Evolutionary conservation across 2,329 filamentous ascomycete genomes (phyloP).

Genomic region (Chaetomiaceae sp.): DNA sequence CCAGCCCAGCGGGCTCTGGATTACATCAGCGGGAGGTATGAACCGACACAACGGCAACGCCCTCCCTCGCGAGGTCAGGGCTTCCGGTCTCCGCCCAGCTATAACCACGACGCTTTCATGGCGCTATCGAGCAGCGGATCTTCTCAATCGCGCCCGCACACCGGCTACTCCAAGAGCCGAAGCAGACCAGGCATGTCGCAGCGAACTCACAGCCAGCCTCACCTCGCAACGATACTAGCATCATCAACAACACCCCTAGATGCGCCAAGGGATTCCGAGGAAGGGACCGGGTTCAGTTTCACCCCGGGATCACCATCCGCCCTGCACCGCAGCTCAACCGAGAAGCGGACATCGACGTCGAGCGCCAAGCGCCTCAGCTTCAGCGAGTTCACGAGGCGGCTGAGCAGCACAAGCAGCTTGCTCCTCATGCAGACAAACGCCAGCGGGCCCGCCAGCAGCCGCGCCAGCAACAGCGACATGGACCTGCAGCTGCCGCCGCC

Average conservation of each 20-base stretch:
- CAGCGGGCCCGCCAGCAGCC: conserved; percentile 40
- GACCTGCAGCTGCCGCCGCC: conserved; percentile 34
- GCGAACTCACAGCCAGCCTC: conserved; percentile 46
- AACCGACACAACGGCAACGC: conserved; percentile 23
- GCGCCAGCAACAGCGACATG: conserved; percentile 40
- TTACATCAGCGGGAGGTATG: conserved; percentile 46
- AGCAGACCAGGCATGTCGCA: conserved; percentile 41
- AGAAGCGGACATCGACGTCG: conserved; percentile 50
- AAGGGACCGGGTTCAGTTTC: conserved; percentile 24
- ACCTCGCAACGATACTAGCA: conserved; percentile 33
- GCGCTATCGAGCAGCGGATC: conserved; percentile 31
- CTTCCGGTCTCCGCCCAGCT: conserved; percentile 31
- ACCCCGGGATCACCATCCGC: conserved; percentile 20
- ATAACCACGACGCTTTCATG: conserved; percentile 33
- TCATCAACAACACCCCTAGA: conserved; percentile 17
- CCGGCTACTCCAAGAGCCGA: conserved; percentile 42
- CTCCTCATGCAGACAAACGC: conserved; percentile 56
- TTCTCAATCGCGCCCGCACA: conserved; percentile 47
- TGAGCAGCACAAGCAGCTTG: conserved; percentile 58
- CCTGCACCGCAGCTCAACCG: conserved; percentile 28
- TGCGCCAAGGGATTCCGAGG: conserved; percentile 29
- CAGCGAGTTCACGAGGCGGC: conserved; percentile 55
- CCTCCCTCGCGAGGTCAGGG: conserved; percentile 33
- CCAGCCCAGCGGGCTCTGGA: conserved; percentile 45
- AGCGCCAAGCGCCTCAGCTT: conserved; percentile 58